Percentiles rank a stretch among this genome's conserved stretches.
phyloP scores from a whole-genome alignment of 257 asterid genomes.

The Orobanche coerulescens region DNA sequence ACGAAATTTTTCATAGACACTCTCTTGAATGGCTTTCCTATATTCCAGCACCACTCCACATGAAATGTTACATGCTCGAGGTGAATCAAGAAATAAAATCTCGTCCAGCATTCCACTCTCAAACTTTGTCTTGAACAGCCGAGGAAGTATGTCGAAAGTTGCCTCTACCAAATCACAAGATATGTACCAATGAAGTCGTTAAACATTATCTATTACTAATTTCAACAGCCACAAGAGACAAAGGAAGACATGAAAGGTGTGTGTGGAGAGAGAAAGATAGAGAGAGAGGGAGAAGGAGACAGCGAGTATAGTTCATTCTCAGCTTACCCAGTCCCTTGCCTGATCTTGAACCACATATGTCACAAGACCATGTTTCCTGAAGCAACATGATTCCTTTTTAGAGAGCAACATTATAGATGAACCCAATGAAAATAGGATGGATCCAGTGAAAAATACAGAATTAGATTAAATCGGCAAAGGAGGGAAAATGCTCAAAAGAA shows the following conservation, averaged over 20 bases:
- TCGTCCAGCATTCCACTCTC: slow-evolving; percentile 49
- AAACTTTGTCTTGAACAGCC: slow-evolving; percentile 41
- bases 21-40: slow-evolving; percentile 38
- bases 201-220: background rate
- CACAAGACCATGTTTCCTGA: slow-evolving; percentile 51
- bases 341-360: slow-evolving; percentile 43
- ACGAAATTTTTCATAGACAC: slow-evolving; percentile 37
- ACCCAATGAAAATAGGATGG: background rate
- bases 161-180: slow-evolving; percentile 39
- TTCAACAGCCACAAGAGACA: background rate
- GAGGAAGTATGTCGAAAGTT: slow-evolving; percentile 39
- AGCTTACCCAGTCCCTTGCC: slow-evolving; percentile 60
- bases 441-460: background rate
- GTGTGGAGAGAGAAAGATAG: too few species aligned
- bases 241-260: too few species aligned
- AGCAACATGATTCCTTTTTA: slow-evolving; percentile 18
- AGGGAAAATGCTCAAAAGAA: background rate
- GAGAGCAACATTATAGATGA: background rate
- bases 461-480: background rate
- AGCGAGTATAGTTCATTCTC: background rate
- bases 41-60: slow-evolving; percentile 44
- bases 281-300: background rate
- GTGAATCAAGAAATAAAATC: slow-evolving; percentile 40
- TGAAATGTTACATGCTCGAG: slow-evolving; percentile 29
- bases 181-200: background rate